A percentile compares a stretch with the other conserved stretches of the same genome.
phyloP scores from a whole-genome alignment of 768 basidiomycete genomes.

The Exsudoporus frostii region DNA sequence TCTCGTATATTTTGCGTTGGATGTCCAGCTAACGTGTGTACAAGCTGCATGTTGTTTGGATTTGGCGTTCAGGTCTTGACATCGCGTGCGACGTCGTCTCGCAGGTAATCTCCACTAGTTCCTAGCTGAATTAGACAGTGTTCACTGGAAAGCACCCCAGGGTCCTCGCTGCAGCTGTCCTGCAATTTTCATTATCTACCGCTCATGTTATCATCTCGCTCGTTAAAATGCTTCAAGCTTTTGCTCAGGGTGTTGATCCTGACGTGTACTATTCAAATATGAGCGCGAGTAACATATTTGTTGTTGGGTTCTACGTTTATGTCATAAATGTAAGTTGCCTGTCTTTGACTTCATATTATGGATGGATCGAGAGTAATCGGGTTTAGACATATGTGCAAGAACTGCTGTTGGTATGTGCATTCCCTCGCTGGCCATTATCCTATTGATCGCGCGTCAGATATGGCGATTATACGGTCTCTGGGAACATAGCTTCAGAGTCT shows the following conservation, averaged over 20 bases:
- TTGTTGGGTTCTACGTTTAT: constrained; percentile 20
- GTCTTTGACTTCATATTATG: background rate
- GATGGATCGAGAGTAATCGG: background rate
- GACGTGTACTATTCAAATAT: constrained; percentile 6
- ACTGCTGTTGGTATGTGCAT: constrained; percentile 10
- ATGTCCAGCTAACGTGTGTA: background rate
- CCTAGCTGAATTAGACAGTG: background rate
- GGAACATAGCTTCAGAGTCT: constrained; percentile 6
- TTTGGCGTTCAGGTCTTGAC: constrained; percentile 6
- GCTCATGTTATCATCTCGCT: constrained; percentile 12
- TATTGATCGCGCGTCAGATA: constrained; percentile 11
- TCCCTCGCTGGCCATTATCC: background rate
- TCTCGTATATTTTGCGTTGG: background rate
- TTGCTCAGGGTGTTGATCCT: background rate
- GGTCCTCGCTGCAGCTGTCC: constrained; percentile 10
- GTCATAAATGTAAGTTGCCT: constrained; percentile 15
- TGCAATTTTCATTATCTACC: constrained; percentile 17
- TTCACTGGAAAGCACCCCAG: background rate
- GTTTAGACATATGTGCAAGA: constrained; percentile 17
- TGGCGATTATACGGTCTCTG: constrained; percentile 23
- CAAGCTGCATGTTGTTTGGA: constrained; percentile 15
- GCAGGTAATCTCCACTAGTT: background rate
- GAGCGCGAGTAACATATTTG: background rate
- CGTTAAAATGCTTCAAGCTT: constrained; percentile 16
- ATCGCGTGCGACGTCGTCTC: background rate